A percentile compares a stretch with the other conserved stretches of the same genome.
Evolutionary conservation across 2,329 filamentous ascomycete genomes (phyloP).

Genomic region (Amesomyces nigricolor): DNA sequence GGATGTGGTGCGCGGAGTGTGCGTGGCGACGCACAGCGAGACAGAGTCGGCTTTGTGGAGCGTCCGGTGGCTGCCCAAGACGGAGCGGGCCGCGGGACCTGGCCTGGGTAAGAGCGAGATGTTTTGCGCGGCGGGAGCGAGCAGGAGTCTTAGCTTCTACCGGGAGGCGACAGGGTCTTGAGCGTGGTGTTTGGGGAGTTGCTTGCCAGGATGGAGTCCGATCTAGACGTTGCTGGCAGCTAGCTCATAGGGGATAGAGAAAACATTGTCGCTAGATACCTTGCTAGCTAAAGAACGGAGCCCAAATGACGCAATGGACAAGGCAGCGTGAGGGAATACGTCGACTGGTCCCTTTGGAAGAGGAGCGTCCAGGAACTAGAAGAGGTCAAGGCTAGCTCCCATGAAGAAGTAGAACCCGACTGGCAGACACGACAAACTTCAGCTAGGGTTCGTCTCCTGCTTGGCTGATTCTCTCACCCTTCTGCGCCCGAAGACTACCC

Average conservation of each 20-base stretch:
- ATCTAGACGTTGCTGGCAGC: not conserved
- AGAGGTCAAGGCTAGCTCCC: too few relatives aligned
- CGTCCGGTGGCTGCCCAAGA: constrained; percentile 77
- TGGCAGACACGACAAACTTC: too few relatives aligned
- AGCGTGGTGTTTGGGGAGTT: not conserved
- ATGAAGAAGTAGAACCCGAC: too few relatives aligned
- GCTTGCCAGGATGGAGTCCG: not conserved
- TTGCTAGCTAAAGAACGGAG: too few relatives aligned
- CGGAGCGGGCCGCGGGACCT: constrained; percentile 38
- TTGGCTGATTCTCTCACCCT: too few relatives aligned
- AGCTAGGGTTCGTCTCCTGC: too few relatives aligned
- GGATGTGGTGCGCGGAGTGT: constrained; percentile 76
- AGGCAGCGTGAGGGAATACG: too few relatives aligned
- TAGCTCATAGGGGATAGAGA: not conserved
- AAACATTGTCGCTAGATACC: too few relatives aligned
- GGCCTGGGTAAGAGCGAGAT: constrained; percentile 51
- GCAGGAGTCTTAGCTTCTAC: constrained; percentile 73
- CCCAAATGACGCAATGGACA: too few relatives aligned
- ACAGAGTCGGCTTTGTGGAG: constrained; percentile 80
- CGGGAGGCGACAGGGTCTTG: constrained; percentile 66
- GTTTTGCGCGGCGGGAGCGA: constrained; percentile 75
- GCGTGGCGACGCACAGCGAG: constrained; percentile 91
- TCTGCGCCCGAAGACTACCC: too few relatives aligned
- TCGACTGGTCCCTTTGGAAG: too few relatives aligned
- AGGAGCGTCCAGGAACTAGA: too few relatives aligned